phyloP scores from a whole-genome alignment of 1,284 basidiomycete genomes.

The Pseudozyma hubeiensis region DNA sequence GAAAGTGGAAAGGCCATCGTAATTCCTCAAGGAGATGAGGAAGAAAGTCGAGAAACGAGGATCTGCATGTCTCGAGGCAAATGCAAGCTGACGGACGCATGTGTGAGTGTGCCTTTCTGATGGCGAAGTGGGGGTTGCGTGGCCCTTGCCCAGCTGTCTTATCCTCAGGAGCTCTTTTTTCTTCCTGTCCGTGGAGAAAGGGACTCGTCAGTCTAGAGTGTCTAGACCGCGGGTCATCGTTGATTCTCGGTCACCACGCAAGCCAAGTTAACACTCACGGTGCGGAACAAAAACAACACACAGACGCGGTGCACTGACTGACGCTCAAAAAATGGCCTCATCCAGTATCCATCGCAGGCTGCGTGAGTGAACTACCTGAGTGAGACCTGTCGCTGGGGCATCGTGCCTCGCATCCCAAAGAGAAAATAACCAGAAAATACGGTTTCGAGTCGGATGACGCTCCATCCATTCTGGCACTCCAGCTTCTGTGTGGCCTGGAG shows the following conservation, averaged over 20 bases:
- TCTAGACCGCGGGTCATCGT: background rate
- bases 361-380: too few relatives aligned
- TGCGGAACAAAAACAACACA: background rate
- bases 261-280: background rate
- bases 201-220: background rate
- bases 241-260: background rate
- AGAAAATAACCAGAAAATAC: background rate
- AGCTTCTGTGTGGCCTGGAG: background rate
- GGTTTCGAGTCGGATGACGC: constrained; percentile 21
- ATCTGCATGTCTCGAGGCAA: too few relatives aligned
- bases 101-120: too few relatives aligned
- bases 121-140: background rate
- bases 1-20: too few relatives aligned
- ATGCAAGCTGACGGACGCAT: too few relatives aligned
- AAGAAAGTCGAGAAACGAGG: too few relatives aligned
- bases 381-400: background rate
- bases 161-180: too few relatives aligned
- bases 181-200: too few relatives aligned
- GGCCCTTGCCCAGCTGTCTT: too few relatives aligned
- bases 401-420: too few relatives aligned
- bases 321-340: background rate
- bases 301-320: background rate
- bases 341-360: too few relatives aligned
- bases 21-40: too few relatives aligned
- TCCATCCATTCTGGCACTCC: constrained; percentile 10